A percentile compares a stretch with the other conserved stretches of the same genome.
These are phyloP conservation scores for Neurospora intermedia DNA, from an alignment of 495 filamentous ascomycete genomes.

Conservation along the genomic window DNA sequence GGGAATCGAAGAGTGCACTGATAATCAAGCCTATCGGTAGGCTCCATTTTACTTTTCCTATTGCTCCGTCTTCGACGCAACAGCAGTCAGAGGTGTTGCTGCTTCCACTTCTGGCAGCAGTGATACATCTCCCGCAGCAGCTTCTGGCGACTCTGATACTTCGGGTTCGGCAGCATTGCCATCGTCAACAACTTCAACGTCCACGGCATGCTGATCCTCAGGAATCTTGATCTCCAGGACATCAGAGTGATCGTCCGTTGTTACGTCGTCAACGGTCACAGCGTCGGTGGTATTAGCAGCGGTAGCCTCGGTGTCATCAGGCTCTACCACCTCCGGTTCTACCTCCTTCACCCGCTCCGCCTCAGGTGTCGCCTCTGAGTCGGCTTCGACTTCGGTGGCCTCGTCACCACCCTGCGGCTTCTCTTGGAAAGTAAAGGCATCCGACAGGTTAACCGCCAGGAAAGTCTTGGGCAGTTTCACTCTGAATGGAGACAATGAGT, in stretches of 20 bases:
- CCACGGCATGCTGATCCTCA: neutral
- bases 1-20: neutral
- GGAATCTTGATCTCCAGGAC: conserved; percentile 7
- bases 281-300: neutral
- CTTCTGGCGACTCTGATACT: neutral
- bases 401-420: conserved; percentile 27
- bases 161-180: neutral
- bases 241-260: neutral
- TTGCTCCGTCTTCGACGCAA: neutral
- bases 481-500: conserved; percentile 25
- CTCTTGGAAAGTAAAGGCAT: conserved; percentile 49
- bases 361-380: neutral
- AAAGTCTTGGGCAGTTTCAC: conserved; percentile 94
- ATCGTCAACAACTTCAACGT: neutral
- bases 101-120: neutral
- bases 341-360: neutral
- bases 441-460: conserved; percentile 80
- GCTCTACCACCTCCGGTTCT: neutral
- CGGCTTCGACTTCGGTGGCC: neutral
- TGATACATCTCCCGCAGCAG: neutral
- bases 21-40: neutral
- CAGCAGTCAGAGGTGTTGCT: neutral
- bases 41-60: neutral
- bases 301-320: neutral
- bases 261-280: neutral